A percentile compares a stretch with the other conserved stretches of the same genome.
Evolutionary conservation across 352 stramenopile genomes (phyloP).

Genomic region (Pythium grandisporangium): DNA sequence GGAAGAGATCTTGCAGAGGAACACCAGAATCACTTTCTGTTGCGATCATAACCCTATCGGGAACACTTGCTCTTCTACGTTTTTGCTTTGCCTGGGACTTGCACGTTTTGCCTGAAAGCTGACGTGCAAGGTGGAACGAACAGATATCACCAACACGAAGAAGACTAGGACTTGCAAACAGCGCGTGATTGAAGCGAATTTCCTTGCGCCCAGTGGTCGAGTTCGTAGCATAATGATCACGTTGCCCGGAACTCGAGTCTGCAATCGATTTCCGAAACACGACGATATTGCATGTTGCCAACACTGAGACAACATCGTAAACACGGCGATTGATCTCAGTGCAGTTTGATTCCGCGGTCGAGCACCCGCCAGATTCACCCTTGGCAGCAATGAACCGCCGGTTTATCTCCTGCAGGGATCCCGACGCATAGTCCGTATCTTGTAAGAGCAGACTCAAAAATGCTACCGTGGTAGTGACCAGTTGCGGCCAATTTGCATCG

Average conservation of each 20-base stretch:
- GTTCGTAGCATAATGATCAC: conserved; percentile 10
- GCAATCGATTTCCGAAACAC: conserved; percentile 6
- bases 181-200: conserved; percentile 40
- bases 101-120: neutral
- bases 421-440: conserved; percentile 8
- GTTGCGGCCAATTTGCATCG: conserved; percentile 37
- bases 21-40: too few species aligned
- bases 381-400: conserved; percentile 37
- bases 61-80: too few species aligned
- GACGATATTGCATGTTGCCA: conserved; percentile 44
- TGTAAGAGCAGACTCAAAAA: conserved; percentile 54
- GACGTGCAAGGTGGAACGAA: conserved; percentile 1
- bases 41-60: too few species aligned
- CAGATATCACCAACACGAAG: conserved; percentile 18
- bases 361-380: conserved; percentile 9
- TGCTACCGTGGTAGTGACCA: conserved; percentile 38
- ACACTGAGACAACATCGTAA: conserved; percentile 60
- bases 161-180: too few species aligned
- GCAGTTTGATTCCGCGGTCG: conserved; percentile 11
- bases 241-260: too few species aligned
- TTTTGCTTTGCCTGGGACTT: neutral
- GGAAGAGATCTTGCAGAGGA: conserved; percentile 30
- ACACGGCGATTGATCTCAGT: conserved; percentile 45
- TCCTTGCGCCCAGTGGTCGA: conserved; percentile 30
- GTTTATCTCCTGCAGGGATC: conserved; percentile 25